Evolutionary conservation across 768 basidiomycete genomes (phyloP).

Genomic region (Leccinum incarnatum): DNA sequence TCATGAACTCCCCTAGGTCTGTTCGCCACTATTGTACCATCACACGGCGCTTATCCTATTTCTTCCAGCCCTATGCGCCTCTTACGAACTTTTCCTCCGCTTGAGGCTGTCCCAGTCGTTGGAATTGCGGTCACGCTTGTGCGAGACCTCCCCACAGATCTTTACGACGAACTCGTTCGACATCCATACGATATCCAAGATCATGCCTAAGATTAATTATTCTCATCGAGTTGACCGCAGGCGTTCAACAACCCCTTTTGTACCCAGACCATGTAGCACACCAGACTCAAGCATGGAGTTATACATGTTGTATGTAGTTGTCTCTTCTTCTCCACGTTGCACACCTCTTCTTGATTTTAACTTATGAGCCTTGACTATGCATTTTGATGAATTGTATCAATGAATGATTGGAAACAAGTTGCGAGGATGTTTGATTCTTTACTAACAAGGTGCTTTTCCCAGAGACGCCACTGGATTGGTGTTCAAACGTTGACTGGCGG

Average conservation of each 20-base stretch:
- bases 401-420: background rate
- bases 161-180: conserved; percentile 86
- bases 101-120: conserved; percentile 84
- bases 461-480: conserved; percentile 9
- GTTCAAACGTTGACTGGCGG: background rate
- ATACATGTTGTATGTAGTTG: conserved; percentile 17
- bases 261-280: conserved; percentile 26
- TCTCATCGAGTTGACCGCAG: conserved; percentile 9
- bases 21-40: conserved; percentile 17
- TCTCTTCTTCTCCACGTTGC: background rate
- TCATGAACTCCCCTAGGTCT: conserved; percentile 85
- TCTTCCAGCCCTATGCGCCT: conserved; percentile 83
- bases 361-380: background rate
- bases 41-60: background rate
- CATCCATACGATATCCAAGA: conserved; percentile 69
- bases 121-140: conserved; percentile 94
- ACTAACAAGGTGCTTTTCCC: background rate
- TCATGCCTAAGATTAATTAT: conserved; percentile 9
- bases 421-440: background rate
- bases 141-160: conserved; percentile 79
- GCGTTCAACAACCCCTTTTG: conserved; percentile 10
- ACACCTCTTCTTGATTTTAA: background rate
- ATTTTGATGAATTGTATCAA: background rate
- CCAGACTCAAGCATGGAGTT: background rate
- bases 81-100: conserved; percentile 88